phyloP scores from a whole-genome alignment of 2,329 filamentous ascomycete species.

The Bipolaris oryzae region DNA sequence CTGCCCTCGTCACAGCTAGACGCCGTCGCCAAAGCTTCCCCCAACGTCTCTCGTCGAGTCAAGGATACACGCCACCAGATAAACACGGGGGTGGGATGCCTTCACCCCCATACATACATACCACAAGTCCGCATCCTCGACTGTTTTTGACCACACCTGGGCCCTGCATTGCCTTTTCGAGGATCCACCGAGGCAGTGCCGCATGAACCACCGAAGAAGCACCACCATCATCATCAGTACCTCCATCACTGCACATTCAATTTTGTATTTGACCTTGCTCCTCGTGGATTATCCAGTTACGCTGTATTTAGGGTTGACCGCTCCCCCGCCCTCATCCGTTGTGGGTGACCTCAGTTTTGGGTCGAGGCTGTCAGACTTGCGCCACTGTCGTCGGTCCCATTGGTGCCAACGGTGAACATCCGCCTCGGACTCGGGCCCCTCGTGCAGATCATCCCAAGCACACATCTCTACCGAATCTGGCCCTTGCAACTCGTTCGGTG shows the following conservation, averaged over 20 bases:
- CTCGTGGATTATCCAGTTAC: background rate
- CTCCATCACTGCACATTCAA: background rate
- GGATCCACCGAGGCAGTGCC: constrained; percentile 10
- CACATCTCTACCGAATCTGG: constrained; percentile 8
- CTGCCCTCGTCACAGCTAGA: background rate
- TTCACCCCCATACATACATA: background rate
- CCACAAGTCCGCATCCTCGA: background rate
- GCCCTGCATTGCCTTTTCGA: constrained; percentile 1
- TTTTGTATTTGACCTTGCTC: background rate
- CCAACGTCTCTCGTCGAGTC: background rate
- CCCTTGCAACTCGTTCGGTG: constrained; percentile 6
- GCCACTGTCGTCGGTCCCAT: constrained; percentile 4
- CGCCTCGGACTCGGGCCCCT: background rate
- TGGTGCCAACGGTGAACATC: constrained; percentile 6
- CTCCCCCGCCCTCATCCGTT: constrained; percentile 1
- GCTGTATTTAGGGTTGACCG: background rate
- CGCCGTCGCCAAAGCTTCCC: constrained; percentile 4
- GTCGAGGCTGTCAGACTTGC: constrained; percentile 4
- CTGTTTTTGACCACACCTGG: background rate
- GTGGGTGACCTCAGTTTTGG: constrained; percentile 1
- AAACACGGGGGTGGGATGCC: background rate
- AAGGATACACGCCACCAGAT: background rate
- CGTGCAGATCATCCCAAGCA: constrained; percentile 10
- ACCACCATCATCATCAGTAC: background rate
- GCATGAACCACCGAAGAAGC: background rate